Percentiles rank a stretch among this genome's conserved stretches.
phyloP scores from a whole-genome alignment of 2,329 filamentous ascomycete genomes.

The Phaeosphaeriaceae sp. region DNA sequence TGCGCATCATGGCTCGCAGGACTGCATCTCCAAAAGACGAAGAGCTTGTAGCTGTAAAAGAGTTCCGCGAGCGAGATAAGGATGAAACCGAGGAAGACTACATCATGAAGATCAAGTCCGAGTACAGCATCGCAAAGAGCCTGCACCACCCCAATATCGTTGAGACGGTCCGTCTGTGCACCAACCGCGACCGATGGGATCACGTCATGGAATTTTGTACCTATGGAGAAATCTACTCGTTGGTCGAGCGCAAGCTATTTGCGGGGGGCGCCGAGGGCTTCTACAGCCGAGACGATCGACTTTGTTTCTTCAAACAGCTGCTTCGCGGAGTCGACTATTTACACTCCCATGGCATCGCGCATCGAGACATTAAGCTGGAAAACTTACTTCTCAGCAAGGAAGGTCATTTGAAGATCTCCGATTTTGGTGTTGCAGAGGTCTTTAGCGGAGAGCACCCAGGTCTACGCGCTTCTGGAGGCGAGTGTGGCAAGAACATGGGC shows the following conservation, averaged over 20 bases:
- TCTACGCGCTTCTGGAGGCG: slow-evolving; percentile 73
- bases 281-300: slow-evolving; percentile 72
- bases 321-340: slow-evolving; percentile 83
- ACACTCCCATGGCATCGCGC: slow-evolving; percentile 83
- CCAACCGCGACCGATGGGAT: slow-evolving; percentile 78
- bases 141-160: slow-evolving; percentile 88
- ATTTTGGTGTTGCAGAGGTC: slow-evolving; percentile 89
- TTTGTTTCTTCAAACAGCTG: slow-evolving; percentile 90
- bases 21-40: slow-evolving; percentile 62
- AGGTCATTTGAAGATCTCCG: slow-evolving; percentile 87
- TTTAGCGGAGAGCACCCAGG: slow-evolving; percentile 85
- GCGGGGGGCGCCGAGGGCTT: slow-evolving; percentile 60
- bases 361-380: slow-evolving; percentile 90
- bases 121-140: slow-evolving; percentile 87
- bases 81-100: slow-evolving; percentile 78
- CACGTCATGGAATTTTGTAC: slow-evolving; percentile 94
- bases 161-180: slow-evolving; percentile 77
- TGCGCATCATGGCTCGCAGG: slow-evolving; percentile 81
- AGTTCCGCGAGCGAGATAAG: slow-evolving; percentile 77
- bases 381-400: slow-evolving; percentile 82
- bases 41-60: slow-evolving; percentile 84
- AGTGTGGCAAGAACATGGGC: slow-evolving; percentile 77
- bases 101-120: slow-evolving; percentile 88
- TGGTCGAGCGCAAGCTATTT: slow-evolving; percentile 68
- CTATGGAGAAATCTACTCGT: slow-evolving; percentile 78